Base-by-base conservation (phyloP, 768 basidiomycete species). In the Imleria badia region DNA sequence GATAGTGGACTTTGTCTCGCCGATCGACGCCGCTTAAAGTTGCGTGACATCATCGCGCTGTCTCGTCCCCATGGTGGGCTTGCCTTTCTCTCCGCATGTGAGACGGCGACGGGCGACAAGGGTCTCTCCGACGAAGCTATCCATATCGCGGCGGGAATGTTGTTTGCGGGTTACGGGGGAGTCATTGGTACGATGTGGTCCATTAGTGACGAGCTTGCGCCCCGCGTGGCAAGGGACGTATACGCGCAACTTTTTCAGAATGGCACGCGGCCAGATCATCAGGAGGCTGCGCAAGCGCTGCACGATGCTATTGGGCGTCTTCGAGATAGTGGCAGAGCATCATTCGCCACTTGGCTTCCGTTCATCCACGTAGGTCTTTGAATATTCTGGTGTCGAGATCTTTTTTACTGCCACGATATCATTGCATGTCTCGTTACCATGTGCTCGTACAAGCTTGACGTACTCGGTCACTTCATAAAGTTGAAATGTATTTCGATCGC, bases 211-310 rank as follows among this genome's bases (percentile, higher is more conserved):
- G 9, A 11, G 2, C 68, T 73, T 54, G 78, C 69, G 6, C 72
- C 75, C 6, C 15, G 45, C 3, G 58, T 77, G 45, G 65, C 73
- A 9, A 55, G 56, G 34, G 59, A 61, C 15, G 68, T 76, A 33
- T 78, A 78, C 7, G 6, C 10, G 13, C 33, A 46, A 4, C 30
- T 56, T 14, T 31, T 38, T 33, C 8, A 7, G 20, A 43, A n/a
- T 3, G n/a, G 12, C 19, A n/a, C 13, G 10, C 0, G 20, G 14
- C 48, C 34, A 6, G 51, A 56, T 36, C 31, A 26, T n/a, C 43
- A 34, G 23, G 38, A 45, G 17, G 49, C 50, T n/a, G 36, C 36
- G 9, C 8, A 17, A n/a, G 36, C 36, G 8, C 35, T 35, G 22
- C 40, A 23, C 6, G 40, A 22, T 1, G 40, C 40, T 15, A 23